phyloP scores from a whole-genome alignment of 305 asterid genomes.

The Andrographis paniculata region DNA sequence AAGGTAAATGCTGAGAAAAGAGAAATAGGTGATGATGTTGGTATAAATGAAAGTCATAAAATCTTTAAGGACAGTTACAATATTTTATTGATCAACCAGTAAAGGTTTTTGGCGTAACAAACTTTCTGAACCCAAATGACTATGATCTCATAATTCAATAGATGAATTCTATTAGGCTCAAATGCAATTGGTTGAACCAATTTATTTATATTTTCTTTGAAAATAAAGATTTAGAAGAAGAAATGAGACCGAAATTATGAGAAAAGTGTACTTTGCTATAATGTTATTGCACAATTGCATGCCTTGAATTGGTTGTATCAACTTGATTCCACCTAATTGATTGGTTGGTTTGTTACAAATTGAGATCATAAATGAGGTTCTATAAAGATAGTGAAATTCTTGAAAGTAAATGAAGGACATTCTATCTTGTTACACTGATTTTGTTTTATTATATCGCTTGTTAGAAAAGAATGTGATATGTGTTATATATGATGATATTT shows the following conservation, averaged over 20 bases:
- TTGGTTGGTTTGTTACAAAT: too few relatives aligned
- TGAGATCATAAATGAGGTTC: too few relatives aligned
- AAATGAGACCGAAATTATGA: slow-evolving; percentile 1
- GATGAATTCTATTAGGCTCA: slow-evolving; percentile 33
- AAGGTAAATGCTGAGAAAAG: slow-evolving; percentile 65
- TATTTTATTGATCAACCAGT: slow-evolving; percentile 39
- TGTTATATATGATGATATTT: too few relatives aligned
- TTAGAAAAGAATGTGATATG: too few relatives aligned
- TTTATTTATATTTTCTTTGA: neutral
- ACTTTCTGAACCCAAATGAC: slow-evolving; percentile 72
- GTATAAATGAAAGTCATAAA: slow-evolving; percentile 1
- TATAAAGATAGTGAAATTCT: too few relatives aligned
- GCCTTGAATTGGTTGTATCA: too few relatives aligned
- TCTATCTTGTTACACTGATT: too few relatives aligned
- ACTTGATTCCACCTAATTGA: too few relatives aligned
- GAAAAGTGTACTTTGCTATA: neutral
- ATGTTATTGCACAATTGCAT: too few relatives aligned
- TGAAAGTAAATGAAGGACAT: too few relatives aligned
- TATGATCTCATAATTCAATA: slow-evolving; percentile 73
- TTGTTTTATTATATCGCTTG: too few relatives aligned
- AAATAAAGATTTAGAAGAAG: slow-evolving; percentile 3
- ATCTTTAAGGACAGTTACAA: slow-evolving; percentile 6
- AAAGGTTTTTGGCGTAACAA: slow-evolving; percentile 84
- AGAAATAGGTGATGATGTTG: slow-evolving; percentile 42
- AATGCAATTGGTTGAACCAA: neutral